Conservation (phyloP, 2,329 filamentous ascomycete species). For the Claviceps sp. region DNA sequence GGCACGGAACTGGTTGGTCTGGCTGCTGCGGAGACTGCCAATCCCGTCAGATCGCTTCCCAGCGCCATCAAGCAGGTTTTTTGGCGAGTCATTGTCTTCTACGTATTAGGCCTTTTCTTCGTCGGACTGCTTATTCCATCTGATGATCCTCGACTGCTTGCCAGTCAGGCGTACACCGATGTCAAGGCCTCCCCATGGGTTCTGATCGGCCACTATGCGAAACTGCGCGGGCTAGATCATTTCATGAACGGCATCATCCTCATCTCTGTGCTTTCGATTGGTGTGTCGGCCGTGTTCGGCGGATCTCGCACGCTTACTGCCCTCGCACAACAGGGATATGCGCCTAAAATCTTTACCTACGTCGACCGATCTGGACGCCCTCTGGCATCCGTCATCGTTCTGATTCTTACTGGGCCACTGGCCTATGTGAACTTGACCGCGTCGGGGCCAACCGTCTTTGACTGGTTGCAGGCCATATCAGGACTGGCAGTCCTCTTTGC, state of each 20-base stretch:
- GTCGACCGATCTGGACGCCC: slow-evolving; percentile 41
- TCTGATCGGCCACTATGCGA: slow-evolving; percentile 32
- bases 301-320: slow-evolving; percentile 42
- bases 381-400: slow-evolving; percentile 29
- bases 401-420: slow-evolving; percentile 33
- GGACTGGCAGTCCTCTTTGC: slow-evolving; percentile 50
- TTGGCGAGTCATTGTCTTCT: slow-evolving; percentile 39
- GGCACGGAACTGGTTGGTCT: slow-evolving; percentile 58
- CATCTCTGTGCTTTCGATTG: slow-evolving; percentile 40
- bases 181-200: slow-evolving; percentile 35
- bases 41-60: slow-evolving; percentile 58
- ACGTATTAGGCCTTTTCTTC: slow-evolving; percentile 34
- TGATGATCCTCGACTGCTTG: slow-evolving; percentile 30
- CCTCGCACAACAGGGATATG: slow-evolving; percentile 42
- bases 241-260: slow-evolving; percentile 43
- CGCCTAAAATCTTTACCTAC: slow-evolving; percentile 38
- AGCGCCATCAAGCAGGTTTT: slow-evolving; percentile 66
- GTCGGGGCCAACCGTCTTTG: slow-evolving; percentile 39
- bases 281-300: slow-evolving; percentile 40
- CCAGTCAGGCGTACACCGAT: slow-evolving; percentile 29
- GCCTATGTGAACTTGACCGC: slow-evolving; percentile 33
- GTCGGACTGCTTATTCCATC: slow-evolving; percentile 32
- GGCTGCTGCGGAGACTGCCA: slow-evolving; percentile 53
- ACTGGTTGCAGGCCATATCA: slow-evolving; percentile 52
- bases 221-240: slow-evolving; percentile 31